Percentiles rank a stretch among this genome's conserved stretches.
These are phyloP conservation scores for Penicillium sp. DNA, from an alignment of 2,329 filamentous ascomycete genomes.

Conservation along the genomic window DNA sequence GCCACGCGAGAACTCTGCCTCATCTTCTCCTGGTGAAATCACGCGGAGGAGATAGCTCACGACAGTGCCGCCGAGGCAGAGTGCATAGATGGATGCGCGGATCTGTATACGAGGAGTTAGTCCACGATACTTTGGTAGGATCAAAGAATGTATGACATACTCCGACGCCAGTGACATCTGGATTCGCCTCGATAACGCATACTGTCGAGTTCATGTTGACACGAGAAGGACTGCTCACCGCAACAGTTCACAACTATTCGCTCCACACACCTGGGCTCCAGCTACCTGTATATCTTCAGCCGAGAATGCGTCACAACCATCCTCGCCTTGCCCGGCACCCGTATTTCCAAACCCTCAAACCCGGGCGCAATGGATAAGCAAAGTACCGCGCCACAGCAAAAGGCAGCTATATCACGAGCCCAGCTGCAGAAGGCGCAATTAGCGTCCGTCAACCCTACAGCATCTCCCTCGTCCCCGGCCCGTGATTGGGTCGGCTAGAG, in stretches of 20 bases:
- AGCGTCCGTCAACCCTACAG: neutral
- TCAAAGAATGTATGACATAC: no score
- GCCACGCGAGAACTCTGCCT: slow-evolving; percentile 16
- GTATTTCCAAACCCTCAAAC: neutral
- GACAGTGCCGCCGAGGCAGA: slow-evolving; percentile 17
- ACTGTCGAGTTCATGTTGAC: slow-evolving; percentile 15
- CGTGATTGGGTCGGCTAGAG: slow-evolving; percentile 10
- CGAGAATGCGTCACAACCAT: neutral
- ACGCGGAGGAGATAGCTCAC: slow-evolving; percentile 15
- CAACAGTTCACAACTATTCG: neutral
- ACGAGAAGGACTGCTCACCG: neutral
- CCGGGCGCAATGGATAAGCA: neutral
- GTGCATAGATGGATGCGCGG: slow-evolving; percentile 17
- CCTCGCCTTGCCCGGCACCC: neutral
- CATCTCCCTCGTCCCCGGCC: neutral
- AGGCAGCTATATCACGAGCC: neutral
- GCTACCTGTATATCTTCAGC: neutral
- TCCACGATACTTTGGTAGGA: no score
- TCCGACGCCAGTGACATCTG: slow-evolving; percentile 15
- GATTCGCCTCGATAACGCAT: slow-evolving; percentile 17
- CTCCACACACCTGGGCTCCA: neutral
- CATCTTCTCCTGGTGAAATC: slow-evolving; percentile 14
- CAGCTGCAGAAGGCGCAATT: neutral
- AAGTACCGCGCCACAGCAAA: neutral
- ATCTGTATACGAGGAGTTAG: slow-evolving; percentile 5